phyloP scores from a whole-genome alignment of 108 stramenopile species.

The Cyclotella choctawhatcheeana region DNA sequence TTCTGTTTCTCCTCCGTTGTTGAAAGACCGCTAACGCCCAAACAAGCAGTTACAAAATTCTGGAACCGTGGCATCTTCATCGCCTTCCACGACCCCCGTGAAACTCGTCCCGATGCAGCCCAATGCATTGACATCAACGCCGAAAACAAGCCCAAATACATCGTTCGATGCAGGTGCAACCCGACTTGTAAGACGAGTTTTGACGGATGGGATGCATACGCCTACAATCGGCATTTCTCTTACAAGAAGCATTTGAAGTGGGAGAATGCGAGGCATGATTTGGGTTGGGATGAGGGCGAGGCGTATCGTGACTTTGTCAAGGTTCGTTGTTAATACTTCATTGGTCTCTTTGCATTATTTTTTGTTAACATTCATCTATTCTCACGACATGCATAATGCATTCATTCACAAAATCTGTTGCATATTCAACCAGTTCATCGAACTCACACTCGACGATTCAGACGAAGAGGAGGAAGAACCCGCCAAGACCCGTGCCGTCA shows the following conservation, averaged over 20 bases:
- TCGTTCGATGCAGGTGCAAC: conserved; percentile 2
- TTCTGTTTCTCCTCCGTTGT: too few relatives aligned
- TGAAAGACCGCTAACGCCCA: conserved; percentile 1
- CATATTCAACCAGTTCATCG: conserved; percentile 10
- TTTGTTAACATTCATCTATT: neutral
- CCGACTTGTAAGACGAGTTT: conserved; percentile 13
- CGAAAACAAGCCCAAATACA: conserved; percentile 10
- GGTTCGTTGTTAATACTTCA: neutral
- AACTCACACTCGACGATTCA: neutral
- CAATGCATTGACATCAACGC: neutral
- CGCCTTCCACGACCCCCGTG: neutral
- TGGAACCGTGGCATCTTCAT: conserved; percentile 16
- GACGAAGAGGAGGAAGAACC: conserved; percentile 1
- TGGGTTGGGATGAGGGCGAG: conserved; percentile 14
- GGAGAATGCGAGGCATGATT: neutral
- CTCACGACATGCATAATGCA: too few relatives aligned
- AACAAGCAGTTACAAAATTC: conserved; percentile 14
- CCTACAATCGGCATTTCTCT: conserved; percentile 8
- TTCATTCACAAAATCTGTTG: too few relatives aligned
- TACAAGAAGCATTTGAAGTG: conserved; percentile 16
- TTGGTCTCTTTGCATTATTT: neutral
- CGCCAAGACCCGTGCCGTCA: neutral
- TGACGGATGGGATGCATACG: conserved; percentile 8
- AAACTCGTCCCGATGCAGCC: neutral
- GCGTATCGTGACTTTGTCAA: conserved; percentile 13